A percentile compares a stretch with the other conserved stretches of the same genome.
phyloP scores from a whole-genome alignment of 2,329 filamentous ascomycete genomes.

The Neoscytalidium dimidiatum region DNA sequence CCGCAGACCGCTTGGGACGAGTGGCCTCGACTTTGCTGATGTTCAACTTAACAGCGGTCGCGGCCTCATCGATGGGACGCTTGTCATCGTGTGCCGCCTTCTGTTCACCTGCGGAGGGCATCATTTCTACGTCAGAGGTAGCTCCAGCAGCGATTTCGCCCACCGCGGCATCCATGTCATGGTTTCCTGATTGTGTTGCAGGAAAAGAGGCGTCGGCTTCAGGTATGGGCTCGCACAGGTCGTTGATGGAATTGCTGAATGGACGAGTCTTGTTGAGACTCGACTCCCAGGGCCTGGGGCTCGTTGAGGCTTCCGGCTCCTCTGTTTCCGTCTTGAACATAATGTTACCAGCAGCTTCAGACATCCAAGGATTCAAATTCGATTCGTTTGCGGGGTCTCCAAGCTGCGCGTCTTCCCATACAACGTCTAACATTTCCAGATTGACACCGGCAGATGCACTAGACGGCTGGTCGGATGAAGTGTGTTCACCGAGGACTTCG shows the following conservation, averaged over 20 bases:
- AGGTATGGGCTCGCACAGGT: slow-evolving; percentile 8
- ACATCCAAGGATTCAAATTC: not conserved
- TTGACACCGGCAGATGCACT: not conserved
- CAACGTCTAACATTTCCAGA: not conserved
- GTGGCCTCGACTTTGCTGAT: not conserved
- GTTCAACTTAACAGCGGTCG: not conserved
- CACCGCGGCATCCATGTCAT: too few relatives aligned
- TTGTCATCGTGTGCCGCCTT: not conserved
- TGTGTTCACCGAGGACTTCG: not conserved
- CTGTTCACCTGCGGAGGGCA: not conserved
- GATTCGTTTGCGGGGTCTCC: not conserved
- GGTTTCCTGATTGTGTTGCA: not conserved
- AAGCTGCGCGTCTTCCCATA: not conserved
- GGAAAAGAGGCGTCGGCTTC: not conserved
- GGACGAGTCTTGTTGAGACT: not conserved
- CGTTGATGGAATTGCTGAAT: slow-evolving; percentile 12
- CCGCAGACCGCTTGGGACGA: not conserved
- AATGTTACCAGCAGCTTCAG: not conserved
- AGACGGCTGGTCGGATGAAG: not conserved
- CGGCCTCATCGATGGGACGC: not conserved
- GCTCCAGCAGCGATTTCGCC: not conserved
- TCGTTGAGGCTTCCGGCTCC: not conserved
- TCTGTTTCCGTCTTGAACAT: not conserved
- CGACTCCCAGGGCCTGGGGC: not conserved
- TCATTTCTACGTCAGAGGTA: not conserved